Conservation (phyloP, 176 grass and related monocot species). For the Aechmea fasciata region DNA sequence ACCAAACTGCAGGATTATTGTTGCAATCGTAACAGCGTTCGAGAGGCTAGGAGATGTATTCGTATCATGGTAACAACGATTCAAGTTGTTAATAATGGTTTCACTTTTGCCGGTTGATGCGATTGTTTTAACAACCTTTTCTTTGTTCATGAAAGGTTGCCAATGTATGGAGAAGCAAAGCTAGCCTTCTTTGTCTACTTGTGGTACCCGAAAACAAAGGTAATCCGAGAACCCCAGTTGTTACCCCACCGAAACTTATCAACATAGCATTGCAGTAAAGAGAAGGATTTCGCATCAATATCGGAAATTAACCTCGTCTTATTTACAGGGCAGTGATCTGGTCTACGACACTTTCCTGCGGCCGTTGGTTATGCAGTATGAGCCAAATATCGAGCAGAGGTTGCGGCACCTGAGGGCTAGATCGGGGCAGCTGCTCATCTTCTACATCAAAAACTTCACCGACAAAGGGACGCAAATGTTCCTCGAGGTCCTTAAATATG, state of each 20-base stretch:
- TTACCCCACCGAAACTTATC: neutral
- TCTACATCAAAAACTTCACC: conserved; percentile 77
- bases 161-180: conserved; percentile 91
- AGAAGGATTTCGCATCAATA: no score
- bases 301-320: neutral
- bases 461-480: conserved; percentile 76
- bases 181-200: conserved; percentile 91
- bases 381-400: conserved; percentile 87
- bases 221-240: conserved; percentile 22
- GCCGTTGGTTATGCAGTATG: conserved; percentile 93
- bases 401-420: conserved; percentile 51
- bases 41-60: conserved; percentile 25
- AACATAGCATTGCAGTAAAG: neutral
- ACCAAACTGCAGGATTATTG: conserved; percentile 61
- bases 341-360: conserved; percentile 81
- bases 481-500: conserved; percentile 54
- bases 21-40: conserved; percentile 62
- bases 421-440: conserved; percentile 65
- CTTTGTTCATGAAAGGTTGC: conserved; percentile 46
- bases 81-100: conserved; percentile 5
- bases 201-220: conserved; percentile 97
- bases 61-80: conserved; percentile 60
- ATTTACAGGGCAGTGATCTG: conserved; percentile 63
- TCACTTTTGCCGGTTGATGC: neutral
- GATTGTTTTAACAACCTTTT: conserved; percentile 2